Evolutionary conservation across 2,329 filamentous ascomycete genomes (phyloP).

Genomic region (Ceratocystiopsis sp.): DNA sequence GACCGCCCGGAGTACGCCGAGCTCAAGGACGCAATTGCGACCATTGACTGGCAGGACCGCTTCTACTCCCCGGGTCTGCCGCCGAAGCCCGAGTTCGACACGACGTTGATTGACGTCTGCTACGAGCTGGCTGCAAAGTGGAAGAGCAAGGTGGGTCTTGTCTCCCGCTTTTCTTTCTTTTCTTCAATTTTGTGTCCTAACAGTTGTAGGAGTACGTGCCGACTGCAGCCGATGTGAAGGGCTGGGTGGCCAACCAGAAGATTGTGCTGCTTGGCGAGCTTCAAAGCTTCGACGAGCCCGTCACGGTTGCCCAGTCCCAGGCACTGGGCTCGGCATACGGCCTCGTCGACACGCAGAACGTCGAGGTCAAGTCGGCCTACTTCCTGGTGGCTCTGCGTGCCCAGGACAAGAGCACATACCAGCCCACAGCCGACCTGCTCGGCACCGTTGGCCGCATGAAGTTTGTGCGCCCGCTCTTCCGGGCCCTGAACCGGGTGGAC

Average conservation of each 20-base stretch:
- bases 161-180: background rate
- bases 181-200: background rate
- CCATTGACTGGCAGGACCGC: slow-evolving; percentile 77
- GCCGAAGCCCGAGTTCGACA: slow-evolving; percentile 82
- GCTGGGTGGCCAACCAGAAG: slow-evolving; percentile 72
- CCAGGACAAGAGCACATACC: slow-evolving; percentile 50
- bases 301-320: slow-evolving; percentile 49
- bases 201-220: slow-evolving; percentile 41
- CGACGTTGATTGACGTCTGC: slow-evolving; percentile 68
- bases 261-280: slow-evolving; percentile 79
- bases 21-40: slow-evolving; percentile 44
- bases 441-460: slow-evolving; percentile 88
- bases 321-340: slow-evolving; percentile 61
- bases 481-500: slow-evolving; percentile 58
- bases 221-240: slow-evolving; percentile 46
- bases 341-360: slow-evolving; percentile 59
- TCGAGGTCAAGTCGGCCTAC: slow-evolving; percentile 71
- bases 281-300: slow-evolving; percentile 45
- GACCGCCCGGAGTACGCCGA: slow-evolving; percentile 42
- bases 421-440: slow-evolving; percentile 56
- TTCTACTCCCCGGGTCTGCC: slow-evolving; percentile 84
- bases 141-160: slow-evolving; percentile 37
- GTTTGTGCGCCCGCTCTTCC: slow-evolving; percentile 78
- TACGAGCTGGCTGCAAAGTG: slow-evolving; percentile 71
- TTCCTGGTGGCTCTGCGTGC: slow-evolving; percentile 64